Evolutionary conservation across 371 early-diverging fungal species (phyloP).

Genomic region (Mortierella sp.): DNA sequence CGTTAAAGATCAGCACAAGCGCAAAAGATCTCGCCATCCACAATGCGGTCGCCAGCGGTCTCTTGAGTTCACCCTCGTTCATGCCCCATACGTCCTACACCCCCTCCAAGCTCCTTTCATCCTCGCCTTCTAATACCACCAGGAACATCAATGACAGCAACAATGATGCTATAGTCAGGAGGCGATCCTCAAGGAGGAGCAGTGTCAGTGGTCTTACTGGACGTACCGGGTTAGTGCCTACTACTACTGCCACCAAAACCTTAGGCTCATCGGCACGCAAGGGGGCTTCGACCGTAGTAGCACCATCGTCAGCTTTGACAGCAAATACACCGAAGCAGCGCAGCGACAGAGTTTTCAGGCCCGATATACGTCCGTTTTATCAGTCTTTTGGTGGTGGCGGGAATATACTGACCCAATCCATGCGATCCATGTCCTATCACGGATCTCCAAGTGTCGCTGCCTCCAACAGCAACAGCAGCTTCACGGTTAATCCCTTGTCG

Average conservation of each 20-base stretch:
- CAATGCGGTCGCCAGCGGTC: conserved; percentile 14
- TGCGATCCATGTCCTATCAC: conserved; percentile 13
- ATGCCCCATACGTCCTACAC: conserved; percentile 10
- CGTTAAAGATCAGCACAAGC: conserved; percentile 3
- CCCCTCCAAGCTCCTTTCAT: conserved; percentile 9
- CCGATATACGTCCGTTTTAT: background rate
- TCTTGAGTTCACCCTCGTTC: conserved; percentile 15
- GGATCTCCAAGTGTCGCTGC: no score
- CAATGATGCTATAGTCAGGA: background rate
- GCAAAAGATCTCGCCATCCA: conserved; percentile 6
- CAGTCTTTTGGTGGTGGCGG: no score
- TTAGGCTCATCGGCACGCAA: no score
- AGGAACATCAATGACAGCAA: background rate
- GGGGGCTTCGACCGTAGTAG: no score
- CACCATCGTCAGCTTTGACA: no score
- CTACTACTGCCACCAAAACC: background rate
- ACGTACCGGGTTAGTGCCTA: no score
- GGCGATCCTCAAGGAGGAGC: background rate
- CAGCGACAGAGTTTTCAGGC: no score
- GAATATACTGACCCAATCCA: background rate
- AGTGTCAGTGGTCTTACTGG: background rate
- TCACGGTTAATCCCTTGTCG: no score
- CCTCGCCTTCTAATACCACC: conserved; percentile 4
- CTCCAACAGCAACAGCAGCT: no score
- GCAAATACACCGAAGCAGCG: no score